These are phyloP conservation scores for Lolium rigidum DNA, from an alignment of 176 grass and related monocot genomes.

Conservation along the genomic window DNA sequence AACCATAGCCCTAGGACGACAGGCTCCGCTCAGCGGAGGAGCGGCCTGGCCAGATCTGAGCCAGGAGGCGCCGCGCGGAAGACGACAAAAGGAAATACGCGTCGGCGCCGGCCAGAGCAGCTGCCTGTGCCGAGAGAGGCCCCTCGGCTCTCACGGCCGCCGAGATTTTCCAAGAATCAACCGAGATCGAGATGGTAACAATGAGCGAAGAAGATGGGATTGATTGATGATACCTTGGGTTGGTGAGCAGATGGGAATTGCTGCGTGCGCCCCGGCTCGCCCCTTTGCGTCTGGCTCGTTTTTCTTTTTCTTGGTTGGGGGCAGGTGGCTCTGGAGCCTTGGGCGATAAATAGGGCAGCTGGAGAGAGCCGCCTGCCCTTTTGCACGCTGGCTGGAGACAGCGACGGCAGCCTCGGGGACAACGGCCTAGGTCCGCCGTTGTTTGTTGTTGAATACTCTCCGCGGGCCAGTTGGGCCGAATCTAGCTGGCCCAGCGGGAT, in stretches of 20 bases:
- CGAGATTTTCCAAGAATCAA: background rate
- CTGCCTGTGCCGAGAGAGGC: background rate
- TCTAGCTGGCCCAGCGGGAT: background rate
- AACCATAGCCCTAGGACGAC: background rate
- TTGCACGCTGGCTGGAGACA: constrained; percentile 20
- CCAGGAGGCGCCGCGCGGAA: background rate
- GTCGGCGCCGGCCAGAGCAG: background rate
- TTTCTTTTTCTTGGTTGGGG: background rate
- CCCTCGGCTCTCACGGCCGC: background rate
- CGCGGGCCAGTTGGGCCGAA: background rate
- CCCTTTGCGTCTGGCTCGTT: background rate
- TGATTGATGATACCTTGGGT: background rate
- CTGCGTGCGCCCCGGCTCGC: background rate
- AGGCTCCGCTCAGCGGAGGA: background rate
- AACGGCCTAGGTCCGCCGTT: constrained; percentile 4
- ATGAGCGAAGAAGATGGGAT: background rate
- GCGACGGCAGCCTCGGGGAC: constrained; percentile 7
- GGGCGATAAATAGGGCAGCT: background rate
- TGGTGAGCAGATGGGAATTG: background rate
- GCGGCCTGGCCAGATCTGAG: background rate
- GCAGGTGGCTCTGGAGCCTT: background rate
- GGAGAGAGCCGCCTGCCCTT: background rate
- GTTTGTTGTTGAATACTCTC: background rate
- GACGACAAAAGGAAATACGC: background rate
- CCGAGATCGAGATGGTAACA: background rate